Base-by-base conservation (phyloP, 306 rosid genomes). In the Trifolium pratense region DNA sequence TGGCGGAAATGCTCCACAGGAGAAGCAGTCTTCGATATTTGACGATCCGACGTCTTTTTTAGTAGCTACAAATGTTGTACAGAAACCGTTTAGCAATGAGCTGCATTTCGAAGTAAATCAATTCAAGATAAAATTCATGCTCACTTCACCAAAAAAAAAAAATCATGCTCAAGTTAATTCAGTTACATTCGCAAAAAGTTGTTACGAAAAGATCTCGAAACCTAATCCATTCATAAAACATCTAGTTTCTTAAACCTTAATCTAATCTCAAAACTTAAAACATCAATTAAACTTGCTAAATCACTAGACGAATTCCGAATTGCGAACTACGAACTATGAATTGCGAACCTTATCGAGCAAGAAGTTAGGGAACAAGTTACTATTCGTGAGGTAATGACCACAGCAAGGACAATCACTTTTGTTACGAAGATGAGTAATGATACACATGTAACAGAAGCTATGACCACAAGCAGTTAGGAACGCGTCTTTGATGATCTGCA, bases 371-470 rank as follows among this genome's bases (percentile, higher is more conserved):
- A 88, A 89, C 65, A 94, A 68, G 52, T 91, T 90, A 25, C 76
- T 87, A 73, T 75, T 79, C 78, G 96, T 88, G 84, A 94, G 97
- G 84, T 81, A 89, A 21, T 82, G 90, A 18, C 89, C 83, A 48
- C 99, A 94, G 84, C 95, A 94, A 78, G 99, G 99, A 90, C 97
- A 94, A 78, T 94, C 97, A 55, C 83, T 89, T 92, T 94, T 94
- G 80, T 90, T 87, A 48, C 90, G 87, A 66, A 94, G 97, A 87
- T 94, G 99, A 68, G 96, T 94, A 75, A 72, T 82, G 84, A 94
- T 91, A 75, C 99, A 94, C 97, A 94, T 94, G 71, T 91, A 94
- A 83, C 99, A 94, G 84, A 94, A 94, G 84, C 96, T 91, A 72
- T 94, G 99, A 2, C 99, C 97, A 56, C 99, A 94, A 0, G 89